A percentile compares a stretch with the other conserved stretches of the same genome.
phyloP scores from a whole-genome alignment of 306 rosid species.

The Boehmeria nivea region DNA sequence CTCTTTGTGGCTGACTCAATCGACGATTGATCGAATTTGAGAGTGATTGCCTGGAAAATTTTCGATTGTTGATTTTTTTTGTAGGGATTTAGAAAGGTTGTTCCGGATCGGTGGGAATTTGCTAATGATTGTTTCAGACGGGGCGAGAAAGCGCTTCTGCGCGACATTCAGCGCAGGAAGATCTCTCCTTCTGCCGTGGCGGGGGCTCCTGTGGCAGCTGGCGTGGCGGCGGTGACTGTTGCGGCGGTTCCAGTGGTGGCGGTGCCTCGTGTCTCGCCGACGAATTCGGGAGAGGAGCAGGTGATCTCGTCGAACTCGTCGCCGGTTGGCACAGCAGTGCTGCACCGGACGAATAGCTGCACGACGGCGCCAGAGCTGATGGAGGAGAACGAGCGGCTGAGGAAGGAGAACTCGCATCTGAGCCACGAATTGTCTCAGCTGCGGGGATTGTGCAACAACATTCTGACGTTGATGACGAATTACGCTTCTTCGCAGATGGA shows the following conservation, averaged over 20 bases:
- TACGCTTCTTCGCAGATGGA: conserved; percentile 58
- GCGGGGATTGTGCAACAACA: conserved; percentile 61
- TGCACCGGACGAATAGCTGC: conserved; percentile 54
- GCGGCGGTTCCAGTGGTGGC: conserved; percentile 24
- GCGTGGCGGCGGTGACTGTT: conserved; percentile 35
- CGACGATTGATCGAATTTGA: background rate
- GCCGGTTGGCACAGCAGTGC: conserved; percentile 25
- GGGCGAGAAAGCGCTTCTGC: conserved; percentile 74
- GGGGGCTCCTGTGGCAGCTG: background rate
- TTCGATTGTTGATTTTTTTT: background rate
- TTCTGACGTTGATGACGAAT: conserved; percentile 65
- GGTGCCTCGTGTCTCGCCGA: conserved; percentile 52
- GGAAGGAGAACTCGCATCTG: conserved; percentile 74
- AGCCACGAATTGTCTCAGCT: conserved; percentile 73
- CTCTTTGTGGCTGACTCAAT: background rate
- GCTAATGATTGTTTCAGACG: conserved; percentile 69
- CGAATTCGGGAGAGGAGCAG: conserved; percentile 85
- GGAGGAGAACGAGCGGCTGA: conserved; percentile 79
- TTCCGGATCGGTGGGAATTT: conserved; percentile 97
- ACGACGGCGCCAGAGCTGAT: conserved; percentile 57
- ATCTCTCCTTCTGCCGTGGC: conserved; percentile 22
- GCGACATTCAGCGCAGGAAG: conserved; percentile 85
- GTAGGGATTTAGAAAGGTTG: conserved; percentile 97
- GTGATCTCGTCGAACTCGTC: conserved; percentile 85
- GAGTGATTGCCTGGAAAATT: background rate